Evolutionary conservation across 2,329 filamentous ascomycete genomes (phyloP).

Genomic region (Fusarium clavum): DNA sequence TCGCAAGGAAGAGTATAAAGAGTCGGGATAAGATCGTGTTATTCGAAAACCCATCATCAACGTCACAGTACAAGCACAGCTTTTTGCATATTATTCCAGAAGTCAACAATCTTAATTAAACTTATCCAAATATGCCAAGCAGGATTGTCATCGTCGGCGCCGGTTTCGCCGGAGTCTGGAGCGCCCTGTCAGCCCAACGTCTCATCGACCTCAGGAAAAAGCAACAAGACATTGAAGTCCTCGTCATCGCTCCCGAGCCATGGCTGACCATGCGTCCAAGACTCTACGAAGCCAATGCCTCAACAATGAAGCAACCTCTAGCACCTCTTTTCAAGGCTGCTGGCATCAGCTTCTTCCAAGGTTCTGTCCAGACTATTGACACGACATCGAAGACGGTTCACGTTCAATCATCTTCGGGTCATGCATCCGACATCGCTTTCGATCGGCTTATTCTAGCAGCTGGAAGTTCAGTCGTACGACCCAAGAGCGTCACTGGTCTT

Average conservation of each 20-base stretch:
- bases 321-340: conserved; percentile 41
- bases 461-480: conserved; percentile 50
- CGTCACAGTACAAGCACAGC: too few relatives aligned
- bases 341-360: conserved; percentile 45
- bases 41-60: background rate
- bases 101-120: too few relatives aligned
- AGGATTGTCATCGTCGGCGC: conserved; percentile 25
- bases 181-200: conserved; percentile 24
- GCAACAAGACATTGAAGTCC: conserved; percentile 39
- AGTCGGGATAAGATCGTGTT: fast-evolving
- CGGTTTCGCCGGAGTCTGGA: conserved; percentile 28
- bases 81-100: too few relatives aligned
- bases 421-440: conserved; percentile 32
- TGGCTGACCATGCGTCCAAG: conserved; percentile 49
- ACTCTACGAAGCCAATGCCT: conserved; percentile 50
- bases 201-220: conserved; percentile 6
- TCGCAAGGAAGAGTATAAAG: background rate
- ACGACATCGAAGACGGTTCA: conserved; percentile 29
- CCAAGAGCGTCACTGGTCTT: conserved; percentile 44
- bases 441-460: conserved; percentile 53
- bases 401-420: conserved; percentile 11
- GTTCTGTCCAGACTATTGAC: conserved; percentile 37
- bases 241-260: conserved; percentile 51
- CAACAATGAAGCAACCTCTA: conserved; percentile 38
- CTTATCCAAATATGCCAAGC: background rate